Conservation (phyloP, 192 early-diverging fungal genomes). For the Gorgonomyces haynaldii region DNA sequence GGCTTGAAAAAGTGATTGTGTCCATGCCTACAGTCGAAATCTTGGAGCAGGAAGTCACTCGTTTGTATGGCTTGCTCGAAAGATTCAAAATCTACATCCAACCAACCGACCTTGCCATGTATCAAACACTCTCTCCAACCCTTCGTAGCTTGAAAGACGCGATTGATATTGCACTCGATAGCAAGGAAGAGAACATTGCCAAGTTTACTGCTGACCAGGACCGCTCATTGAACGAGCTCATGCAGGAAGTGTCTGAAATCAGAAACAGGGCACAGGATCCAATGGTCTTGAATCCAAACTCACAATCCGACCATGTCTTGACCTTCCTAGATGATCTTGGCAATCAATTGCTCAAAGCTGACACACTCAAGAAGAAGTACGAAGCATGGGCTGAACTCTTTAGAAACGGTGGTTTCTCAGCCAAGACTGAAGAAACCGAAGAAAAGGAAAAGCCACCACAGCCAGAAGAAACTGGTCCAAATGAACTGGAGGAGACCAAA, state of each 20-base stretch:
- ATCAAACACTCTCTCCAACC: conserved; percentile 45
- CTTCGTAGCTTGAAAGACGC: conserved; percentile 41
- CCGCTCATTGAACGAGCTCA: conserved; percentile 28
- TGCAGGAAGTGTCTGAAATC: conserved; percentile 42
- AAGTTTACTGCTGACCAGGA: conserved; percentile 42
- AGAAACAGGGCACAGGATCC: conserved; percentile 49
- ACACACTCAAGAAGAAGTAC: conserved; percentile 30
- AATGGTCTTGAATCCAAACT: conserved; percentile 38
- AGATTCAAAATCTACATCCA: conserved; percentile 37
- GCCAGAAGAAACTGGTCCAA: background rate
- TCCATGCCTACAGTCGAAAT: conserved; percentile 24
- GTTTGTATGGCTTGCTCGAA: conserved; percentile 37
- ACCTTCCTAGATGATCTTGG: conserved; percentile 37
- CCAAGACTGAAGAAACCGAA: conserved; percentile 8
- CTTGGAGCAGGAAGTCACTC: conserved; percentile 35
- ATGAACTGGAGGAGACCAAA: conserved; percentile 44
- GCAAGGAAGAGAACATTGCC: conserved; percentile 46
- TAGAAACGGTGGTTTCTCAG: conserved; percentile 32
- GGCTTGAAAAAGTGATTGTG: conserved; percentile 41
- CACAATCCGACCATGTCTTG: conserved; percentile 38
- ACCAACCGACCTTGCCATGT: conserved; percentile 48
- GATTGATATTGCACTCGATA: conserved; percentile 44
- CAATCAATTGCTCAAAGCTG: conserved; percentile 24
- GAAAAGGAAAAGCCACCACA: conserved; percentile 6
- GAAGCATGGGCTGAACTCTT: conserved; percentile 42